phyloP scores from a whole-genome alignment of 805 yeast genomes.

The Schwanniomyces vanrijiae region DNA sequence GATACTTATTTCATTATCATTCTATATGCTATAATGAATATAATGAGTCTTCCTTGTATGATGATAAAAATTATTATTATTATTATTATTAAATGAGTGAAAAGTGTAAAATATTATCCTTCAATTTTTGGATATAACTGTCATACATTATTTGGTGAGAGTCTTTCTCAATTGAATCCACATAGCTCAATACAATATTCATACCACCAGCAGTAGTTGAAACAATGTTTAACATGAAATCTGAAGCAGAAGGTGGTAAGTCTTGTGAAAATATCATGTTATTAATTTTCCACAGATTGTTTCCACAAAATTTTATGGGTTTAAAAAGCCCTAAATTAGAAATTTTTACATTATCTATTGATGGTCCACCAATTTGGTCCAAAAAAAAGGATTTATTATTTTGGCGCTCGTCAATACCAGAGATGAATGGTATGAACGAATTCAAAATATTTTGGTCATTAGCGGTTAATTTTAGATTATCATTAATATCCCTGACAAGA shows the following conservation, averaged over 20 bases:
- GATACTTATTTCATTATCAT: too few relatives aligned
- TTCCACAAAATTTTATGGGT: conserved; percentile 15
- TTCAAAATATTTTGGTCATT: conserved; percentile 25
- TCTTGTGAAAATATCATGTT: conserved; percentile 38
- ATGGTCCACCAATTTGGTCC: conserved; percentile 18
- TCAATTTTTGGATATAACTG: background rate
- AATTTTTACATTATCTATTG: conserved; percentile 31
- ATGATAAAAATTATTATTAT: too few relatives aligned
- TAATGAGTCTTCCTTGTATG: too few relatives aligned
- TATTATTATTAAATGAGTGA: background rate
- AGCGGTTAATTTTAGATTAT: conserved; percentile 15
- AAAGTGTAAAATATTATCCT: background rate
- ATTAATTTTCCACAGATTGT: conserved; percentile 23
- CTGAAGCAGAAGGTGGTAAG: conserved; percentile 31
- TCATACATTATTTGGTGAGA: background rate
- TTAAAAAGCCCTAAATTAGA: conserved; percentile 37
- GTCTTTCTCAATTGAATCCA: conserved; percentile 14
- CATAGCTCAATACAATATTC: conserved; percentile 32
- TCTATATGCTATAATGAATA: too few relatives aligned
- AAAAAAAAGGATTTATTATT: conserved; percentile 24
- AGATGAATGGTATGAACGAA: conserved; percentile 17
- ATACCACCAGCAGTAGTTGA: conserved; percentile 33
- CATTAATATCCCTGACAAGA: conserved; percentile 18
- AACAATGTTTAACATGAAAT: conserved; percentile 32
- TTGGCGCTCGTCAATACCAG: conserved; percentile 9